phyloP scores from a whole-genome alignment of 164 flowering plant species.

The Brasenia schreberi region DNA sequence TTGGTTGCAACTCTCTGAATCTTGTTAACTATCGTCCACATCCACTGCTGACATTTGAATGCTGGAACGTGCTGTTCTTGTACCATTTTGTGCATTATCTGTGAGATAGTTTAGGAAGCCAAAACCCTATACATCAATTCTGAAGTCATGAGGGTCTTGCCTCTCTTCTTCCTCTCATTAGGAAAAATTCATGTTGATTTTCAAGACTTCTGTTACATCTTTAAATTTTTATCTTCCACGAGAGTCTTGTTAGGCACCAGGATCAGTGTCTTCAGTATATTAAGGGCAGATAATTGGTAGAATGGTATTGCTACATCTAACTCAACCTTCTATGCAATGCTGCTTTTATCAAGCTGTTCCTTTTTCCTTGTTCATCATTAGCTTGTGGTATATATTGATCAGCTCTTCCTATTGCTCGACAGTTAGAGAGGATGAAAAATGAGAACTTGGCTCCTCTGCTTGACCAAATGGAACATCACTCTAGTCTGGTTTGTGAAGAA shows the following conservation, averaged over 20 bases:
- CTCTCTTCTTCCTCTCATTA: too few relatives aligned
- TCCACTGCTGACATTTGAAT: too few relatives aligned
- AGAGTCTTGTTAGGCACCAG: neutral
- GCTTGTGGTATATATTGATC: neutral
- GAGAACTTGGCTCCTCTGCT: conserved; percentile 41
- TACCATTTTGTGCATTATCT: too few relatives aligned
- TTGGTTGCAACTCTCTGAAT: too few relatives aligned
- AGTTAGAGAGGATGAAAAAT: conserved; percentile 86
- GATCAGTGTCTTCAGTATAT: neutral
- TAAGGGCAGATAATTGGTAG: neutral
- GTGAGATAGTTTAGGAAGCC: too few relatives aligned
- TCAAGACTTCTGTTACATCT: too few relatives aligned
- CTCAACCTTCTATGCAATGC: neutral
- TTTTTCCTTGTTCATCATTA: neutral
- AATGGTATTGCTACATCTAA: neutral
- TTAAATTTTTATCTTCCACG: too few relatives aligned
- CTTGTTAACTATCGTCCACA: too few relatives aligned
- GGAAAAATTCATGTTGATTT: too few relatives aligned
- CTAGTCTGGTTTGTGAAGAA: conserved; percentile 24
- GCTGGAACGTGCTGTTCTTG: too few relatives aligned
- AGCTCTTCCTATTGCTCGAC: neutral
- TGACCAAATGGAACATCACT: conserved; percentile 19
- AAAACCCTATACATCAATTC: too few relatives aligned
- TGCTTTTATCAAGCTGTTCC: neutral
- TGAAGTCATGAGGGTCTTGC: too few relatives aligned